These are phyloP conservation scores for Neonectria hederae DNA, from an alignment of 2,329 filamentous ascomycete species.

Conservation along the genomic window DNA sequence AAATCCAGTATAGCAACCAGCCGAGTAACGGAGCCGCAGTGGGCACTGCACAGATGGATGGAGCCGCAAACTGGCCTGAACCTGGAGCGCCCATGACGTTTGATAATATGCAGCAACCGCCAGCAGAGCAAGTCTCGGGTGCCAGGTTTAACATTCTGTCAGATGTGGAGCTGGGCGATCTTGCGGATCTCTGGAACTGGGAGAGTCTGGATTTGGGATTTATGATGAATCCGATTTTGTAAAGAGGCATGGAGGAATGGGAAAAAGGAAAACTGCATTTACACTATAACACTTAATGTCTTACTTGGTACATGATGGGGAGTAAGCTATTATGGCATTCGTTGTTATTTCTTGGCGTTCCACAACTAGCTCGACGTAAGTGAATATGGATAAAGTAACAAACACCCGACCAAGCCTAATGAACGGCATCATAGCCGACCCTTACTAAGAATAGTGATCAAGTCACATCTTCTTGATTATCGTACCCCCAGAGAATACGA, in stretches of 20 bases:
- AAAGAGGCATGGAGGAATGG: background rate
- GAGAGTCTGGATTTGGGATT: constrained; percentile 16
- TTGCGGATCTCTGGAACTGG: constrained; percentile 16
- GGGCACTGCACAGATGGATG: background rate
- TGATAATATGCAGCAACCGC: background rate
- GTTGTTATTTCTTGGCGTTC: background rate
- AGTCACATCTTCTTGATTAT: no score
- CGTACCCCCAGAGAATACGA: no score
- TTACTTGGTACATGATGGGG: background rate
- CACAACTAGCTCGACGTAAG: background rate
- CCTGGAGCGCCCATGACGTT: background rate
- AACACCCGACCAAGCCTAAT: background rate
- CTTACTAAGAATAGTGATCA: background rate
- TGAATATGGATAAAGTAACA: background rate
- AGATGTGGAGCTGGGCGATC: constrained; percentile 5
- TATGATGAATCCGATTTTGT: background rate
- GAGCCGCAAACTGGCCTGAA: background rate
- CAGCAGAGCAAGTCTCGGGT: background rate
- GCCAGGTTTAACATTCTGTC: background rate
- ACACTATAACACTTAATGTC: background rate
- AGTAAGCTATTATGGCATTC: background rate
- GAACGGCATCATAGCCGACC: background rate
- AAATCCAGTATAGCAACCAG: background rate
- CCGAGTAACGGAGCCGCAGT: background rate
- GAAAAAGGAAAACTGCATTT: background rate